A percentile compares a stretch with the other conserved stretches of the same genome.
These are phyloP conservation scores for Arthrobotrys sphaeroides DNA, from an alignment of 2,329 filamentous ascomycete genomes.

Conservation along the genomic window DNA sequence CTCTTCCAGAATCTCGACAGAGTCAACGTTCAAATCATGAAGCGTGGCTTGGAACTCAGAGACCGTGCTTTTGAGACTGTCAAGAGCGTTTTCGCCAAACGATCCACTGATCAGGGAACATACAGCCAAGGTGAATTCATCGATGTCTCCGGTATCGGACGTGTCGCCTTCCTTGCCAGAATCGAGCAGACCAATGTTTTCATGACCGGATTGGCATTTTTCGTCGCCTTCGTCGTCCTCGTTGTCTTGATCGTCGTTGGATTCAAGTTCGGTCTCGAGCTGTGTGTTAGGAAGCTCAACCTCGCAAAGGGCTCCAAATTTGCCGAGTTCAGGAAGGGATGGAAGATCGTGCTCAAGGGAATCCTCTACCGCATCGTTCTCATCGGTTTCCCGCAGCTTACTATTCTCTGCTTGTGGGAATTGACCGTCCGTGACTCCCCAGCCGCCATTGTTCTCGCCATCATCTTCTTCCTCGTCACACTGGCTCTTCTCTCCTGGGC, in stretches of 20 bases:
- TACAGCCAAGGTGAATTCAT: slow-evolving; percentile 59
- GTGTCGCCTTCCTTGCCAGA: slow-evolving; percentile 82
- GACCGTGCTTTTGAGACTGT: slow-evolving; percentile 62
- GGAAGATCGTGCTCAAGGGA: slow-evolving; percentile 90
- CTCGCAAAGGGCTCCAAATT: slow-evolving; percentile 83
- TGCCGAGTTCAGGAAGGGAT: slow-evolving; percentile 91
- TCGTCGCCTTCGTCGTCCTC: slow-evolving; percentile 81
- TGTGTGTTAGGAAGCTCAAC: slow-evolving; percentile 76
- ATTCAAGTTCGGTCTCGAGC: slow-evolving; percentile 84
- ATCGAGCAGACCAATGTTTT: slow-evolving; percentile 95
- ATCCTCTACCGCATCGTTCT: slow-evolving; percentile 89
- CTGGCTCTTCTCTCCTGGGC: slow-evolving; percentile 82
- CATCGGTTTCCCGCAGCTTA: slow-evolving; percentile 91
- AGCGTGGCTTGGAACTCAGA: slow-evolving; percentile 63
- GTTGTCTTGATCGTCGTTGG: slow-evolving; percentile 76
- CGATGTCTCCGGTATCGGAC: slow-evolving; percentile 81
- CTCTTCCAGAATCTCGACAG: slow-evolving; percentile 77
- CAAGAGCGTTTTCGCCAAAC: slow-evolving; percentile 36
- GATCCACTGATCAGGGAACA: slow-evolving; percentile 40
- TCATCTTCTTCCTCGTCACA: slow-evolving; percentile 88
- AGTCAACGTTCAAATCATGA: slow-evolving; percentile 85
- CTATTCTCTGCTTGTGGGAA: slow-evolving; percentile 91
- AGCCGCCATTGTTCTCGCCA: slow-evolving; percentile 83
- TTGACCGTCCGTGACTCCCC: slow-evolving; percentile 85
- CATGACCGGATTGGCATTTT: slow-evolving; percentile 89